Base-by-base conservation (phyloP, 768 basidiomycete genomes). In the Mycena galopus region DNA sequence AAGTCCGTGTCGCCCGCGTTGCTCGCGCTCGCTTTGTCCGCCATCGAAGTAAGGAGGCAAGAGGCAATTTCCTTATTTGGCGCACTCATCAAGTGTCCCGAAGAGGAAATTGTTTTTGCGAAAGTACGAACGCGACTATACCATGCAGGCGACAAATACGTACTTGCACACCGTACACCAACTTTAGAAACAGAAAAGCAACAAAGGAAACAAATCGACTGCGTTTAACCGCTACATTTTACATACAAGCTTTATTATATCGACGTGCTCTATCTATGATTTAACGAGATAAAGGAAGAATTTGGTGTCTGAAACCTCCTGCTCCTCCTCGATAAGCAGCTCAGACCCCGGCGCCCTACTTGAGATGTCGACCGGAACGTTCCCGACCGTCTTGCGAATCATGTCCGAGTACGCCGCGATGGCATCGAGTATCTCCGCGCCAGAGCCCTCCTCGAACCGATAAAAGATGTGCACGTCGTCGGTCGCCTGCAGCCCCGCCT, bases 381-480 rank as follows among this genome's bases (percentile, higher is more conserved):
- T 90, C 57, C 96, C 89, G 30, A 96, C 89, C 37, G 94, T 93
- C 82, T 89, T 92, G 73, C 85, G 82, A 76, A 98, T 91, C 73
- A 91, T 82, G 58, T 92, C 94, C 16, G 86, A 85, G 75, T 96
- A 90, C 69, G 89, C 88, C 64, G 79, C 78, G 75, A 96, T 89
- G 29, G 94, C 94, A 30, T 83, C 84, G 42, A 89, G 81, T 65
- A 96, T 78, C 53, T 94, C 93, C 25, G 84, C 84, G 14, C 93
- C 92, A 11, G 86, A 77, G 29, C 91, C 94, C 17, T 89, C 88
- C 77, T 93, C 91, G 80, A 97, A 94, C 69, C 83, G 82, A 84
- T 96, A 96, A 83, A 92, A 97, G 47, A 98, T 89, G 64, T 94
- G 88, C 32, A 98, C 91, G 79, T 98, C 95, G 79, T 99, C 98